Evolutionary conservation across 2,329 filamentous ascomycete species (phyloP).

Genomic region (Verticillium nubilum): DNA sequence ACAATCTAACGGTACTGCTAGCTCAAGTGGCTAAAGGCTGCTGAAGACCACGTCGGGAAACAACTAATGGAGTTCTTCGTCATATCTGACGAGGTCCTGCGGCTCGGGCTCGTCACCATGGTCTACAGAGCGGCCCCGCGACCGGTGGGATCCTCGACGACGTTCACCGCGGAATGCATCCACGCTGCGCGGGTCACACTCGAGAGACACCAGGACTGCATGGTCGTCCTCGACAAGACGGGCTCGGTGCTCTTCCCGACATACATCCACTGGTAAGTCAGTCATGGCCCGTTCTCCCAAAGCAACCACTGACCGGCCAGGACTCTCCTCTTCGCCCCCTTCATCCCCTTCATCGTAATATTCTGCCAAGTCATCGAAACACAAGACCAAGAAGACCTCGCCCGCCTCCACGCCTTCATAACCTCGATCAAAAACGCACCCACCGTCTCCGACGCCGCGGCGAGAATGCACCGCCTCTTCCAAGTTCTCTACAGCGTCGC

Average conservation of each 20-base stretch:
- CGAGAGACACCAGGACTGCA: slow-evolving; percentile 32
- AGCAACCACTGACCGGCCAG: slow-evolving; percentile 15
- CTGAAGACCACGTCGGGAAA: slow-evolving; percentile 15
- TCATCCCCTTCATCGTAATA: slow-evolving; percentile 47
- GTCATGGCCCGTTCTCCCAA: neutral
- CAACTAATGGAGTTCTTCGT: slow-evolving; percentile 27
- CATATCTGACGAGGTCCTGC: slow-evolving; percentile 34
- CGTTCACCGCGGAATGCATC: slow-evolving; percentile 36
- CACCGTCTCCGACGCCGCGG: slow-evolving; percentile 39
- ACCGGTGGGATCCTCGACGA: slow-evolving; percentile 18
- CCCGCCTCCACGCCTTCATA: slow-evolving; percentile 44
- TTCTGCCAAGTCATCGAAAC: slow-evolving; percentile 47
- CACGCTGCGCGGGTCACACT: slow-evolving; percentile 34
- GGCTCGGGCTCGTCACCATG: slow-evolving; percentile 33
- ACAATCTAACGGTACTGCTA: neutral
- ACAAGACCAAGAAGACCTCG: slow-evolving; percentile 31
- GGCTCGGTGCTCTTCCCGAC: slow-evolving; percentile 29
- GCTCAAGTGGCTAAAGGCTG: slow-evolving; percentile 3
- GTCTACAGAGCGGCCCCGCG: slow-evolving; percentile 35
- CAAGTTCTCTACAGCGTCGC: slow-evolving; percentile 54
- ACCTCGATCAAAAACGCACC: slow-evolving; percentile 43
- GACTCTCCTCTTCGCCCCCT: slow-evolving; percentile 43
- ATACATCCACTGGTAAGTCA: slow-evolving; percentile 36
- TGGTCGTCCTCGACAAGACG: slow-evolving; percentile 28
- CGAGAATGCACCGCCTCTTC: slow-evolving; percentile 52